Base-by-base conservation (phyloP, 331 rosid species). In the Quercus lobata region DNA sequence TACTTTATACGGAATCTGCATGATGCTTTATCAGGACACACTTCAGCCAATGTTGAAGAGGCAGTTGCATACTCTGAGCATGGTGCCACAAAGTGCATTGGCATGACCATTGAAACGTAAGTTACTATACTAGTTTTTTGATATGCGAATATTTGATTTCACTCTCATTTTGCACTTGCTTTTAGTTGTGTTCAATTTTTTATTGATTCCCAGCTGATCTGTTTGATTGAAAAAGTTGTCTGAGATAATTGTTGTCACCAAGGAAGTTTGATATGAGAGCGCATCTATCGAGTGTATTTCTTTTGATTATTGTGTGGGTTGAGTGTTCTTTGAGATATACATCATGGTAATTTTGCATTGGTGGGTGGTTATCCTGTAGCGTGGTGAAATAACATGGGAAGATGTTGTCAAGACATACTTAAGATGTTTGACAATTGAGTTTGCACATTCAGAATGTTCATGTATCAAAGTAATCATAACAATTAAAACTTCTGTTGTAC, bases 31-130 rank as follows among this genome's bases (percentile, higher is more conserved):
- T 95, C 98, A 19, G 99, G 99, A 73, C 99, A 95, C 79, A 93
- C 99, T 17, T 95, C 99, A 72, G 96, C 97, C 57, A 91, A 93
- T 79, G 97, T 95, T 58, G 98, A 95, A 83, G 99, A 93, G 88
- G 98, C 99, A 0, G 97, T 95, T 54, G 88, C 91, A 2, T 95
- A 90, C 83, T 93, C 98, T n/a, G 99, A 95, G 91, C 98, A 95
- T 62, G 70, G 99, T 57, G 87, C 99, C 72, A 88, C 90, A 55
- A 95, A 95, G 86, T 95, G 99, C 81, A 93, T 95, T 63, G 99
- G 99, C 87, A 95, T 93, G 99, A 93, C 99, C 7, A 95, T 95
- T 69, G 99, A 95, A 88, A 95, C 98, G 99, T 95, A 80, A 90
- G 94, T 81, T 69, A 53, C 72, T 11, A 7, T 57, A 75, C 72